Base-by-base conservation (phyloP, 129 eudicot species). In the Pittosporum tobira region DNA sequence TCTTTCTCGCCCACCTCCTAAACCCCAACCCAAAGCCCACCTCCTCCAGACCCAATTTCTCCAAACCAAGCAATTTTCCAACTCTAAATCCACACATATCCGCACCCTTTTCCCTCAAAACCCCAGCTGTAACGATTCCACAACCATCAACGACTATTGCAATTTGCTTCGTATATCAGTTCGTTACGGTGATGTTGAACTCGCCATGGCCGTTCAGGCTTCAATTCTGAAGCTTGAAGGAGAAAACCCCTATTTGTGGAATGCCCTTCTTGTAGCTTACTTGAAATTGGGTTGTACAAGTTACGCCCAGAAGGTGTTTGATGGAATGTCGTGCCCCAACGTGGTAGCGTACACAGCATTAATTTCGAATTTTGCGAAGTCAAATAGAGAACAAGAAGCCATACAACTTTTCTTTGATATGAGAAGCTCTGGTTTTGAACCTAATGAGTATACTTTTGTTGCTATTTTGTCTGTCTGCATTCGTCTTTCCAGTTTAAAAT, bases 401-500 rank as follows among this genome's bases (percentile, higher is more conserved):
- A 42, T 81, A 3, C 58, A 15, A 63, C 55, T 81, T 31, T 93
- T 87, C 68, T 51, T 79, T 55, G 76, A 76, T 45, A 93, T 93
- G 99, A 84, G 83, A 34, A 61, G 46, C 16, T 64, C 59, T 40
- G 90, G 90, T 42, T 61, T 87, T 55, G 79, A 81, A 43, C 88
- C 85, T 9, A 93, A 87, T 73, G 94, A 64, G 72, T 93, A 59
- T 73, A 72, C 68, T 67, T 93, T 78, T 58, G 94, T 93, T 61
- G 94, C 88, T 16, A 10, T 93, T 15, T 69, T 87, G 75, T 81
- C 88, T 75, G 99, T 94, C 63, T 83, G 94, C 67, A 75, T 71
- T 25, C 81, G 85, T 30, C 51, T 81, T 65, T 59, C 67, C 22
- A 77, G 75, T 60, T 40, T 74, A 2, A 62, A 65, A 8, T 79